A percentile compares a stretch with the other conserved stretches of the same genome.
These are phyloP conservation scores for Arabidopsis arenosa DNA, from an alignment of 345 rosid genomes.

Conservation along the genomic window DNA sequence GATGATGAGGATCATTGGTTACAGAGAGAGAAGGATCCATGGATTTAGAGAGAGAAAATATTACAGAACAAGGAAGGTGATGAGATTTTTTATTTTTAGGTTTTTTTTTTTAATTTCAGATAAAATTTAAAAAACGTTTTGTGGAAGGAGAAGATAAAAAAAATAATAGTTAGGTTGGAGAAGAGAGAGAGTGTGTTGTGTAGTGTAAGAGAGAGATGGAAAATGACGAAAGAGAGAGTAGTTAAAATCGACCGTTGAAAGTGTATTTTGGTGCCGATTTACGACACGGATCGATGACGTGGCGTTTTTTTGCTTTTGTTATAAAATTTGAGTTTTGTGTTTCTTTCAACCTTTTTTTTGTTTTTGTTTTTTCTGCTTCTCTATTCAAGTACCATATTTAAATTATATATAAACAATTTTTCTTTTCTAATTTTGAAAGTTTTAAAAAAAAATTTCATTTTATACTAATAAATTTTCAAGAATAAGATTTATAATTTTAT, in stretches of 20 bases:
- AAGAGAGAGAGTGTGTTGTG: conserved; percentile 28
- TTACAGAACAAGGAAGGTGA: conserved; percentile 31
- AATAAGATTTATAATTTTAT: no score
- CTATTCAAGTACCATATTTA: not conserved
- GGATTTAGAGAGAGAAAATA: conserved; percentile 45
- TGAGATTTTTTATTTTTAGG: conserved; percentile 38
- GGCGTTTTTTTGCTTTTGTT: conserved; percentile 2
- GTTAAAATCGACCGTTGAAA: conserved; percentile 45
- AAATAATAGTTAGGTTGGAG: conserved; percentile 26
- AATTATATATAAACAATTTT: not conserved
- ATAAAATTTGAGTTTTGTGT: conserved; percentile 41
- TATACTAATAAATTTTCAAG: no score
- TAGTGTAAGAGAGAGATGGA: conserved; percentile 4
- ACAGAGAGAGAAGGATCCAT: conserved; percentile 50
- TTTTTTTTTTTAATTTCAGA: conserved; percentile 19
- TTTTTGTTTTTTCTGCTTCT: not conserved
- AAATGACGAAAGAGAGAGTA: conserved; percentile 22
- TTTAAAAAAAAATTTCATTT: no score
- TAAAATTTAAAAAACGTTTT: not conserved
- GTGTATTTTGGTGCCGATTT: conserved; percentile 31
- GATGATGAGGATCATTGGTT: conserved; percentile 45
- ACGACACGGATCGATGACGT: conserved; percentile 46
- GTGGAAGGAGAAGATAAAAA: conserved; percentile 25
- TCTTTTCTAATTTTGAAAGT: not conserved
- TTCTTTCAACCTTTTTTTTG: conserved; percentile 30